Percentiles rank a stretch among this genome's conserved stretches.
Evolutionary conservation across 228 moss, liverwort and hornwort species (phyloP).

Genomic region (Sphagnum magellanicum): DNA sequence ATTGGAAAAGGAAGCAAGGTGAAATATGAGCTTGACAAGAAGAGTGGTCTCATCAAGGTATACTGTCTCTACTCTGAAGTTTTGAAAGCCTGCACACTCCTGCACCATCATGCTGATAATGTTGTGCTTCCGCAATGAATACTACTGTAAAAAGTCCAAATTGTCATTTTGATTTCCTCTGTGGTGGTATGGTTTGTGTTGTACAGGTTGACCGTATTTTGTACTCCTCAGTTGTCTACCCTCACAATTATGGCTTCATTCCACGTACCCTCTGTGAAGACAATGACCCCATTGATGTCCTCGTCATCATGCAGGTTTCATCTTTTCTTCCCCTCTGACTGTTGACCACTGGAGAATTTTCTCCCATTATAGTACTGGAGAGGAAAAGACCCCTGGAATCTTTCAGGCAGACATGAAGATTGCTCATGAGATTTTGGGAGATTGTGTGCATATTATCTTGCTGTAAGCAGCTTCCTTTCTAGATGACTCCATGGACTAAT

Average conservation of each 20-base stretch:
- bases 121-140: neutral
- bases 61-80: neutral
- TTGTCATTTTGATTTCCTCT: neutral
- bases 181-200: neutral
- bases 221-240: slow-evolving; percentile 92
- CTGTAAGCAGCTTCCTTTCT: no score
- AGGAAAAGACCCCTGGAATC: no score
- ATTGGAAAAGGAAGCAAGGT: slow-evolving; percentile 27
- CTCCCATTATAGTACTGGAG: no score
- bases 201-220: slow-evolving; percentile 54
- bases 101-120: neutral
- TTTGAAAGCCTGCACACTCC: neutral
- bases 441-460: no score
- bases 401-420: no score
- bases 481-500: no score
- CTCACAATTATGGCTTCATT: slow-evolving; percentile 95
- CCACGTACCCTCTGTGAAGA: slow-evolving; percentile 94
- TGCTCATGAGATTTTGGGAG: no score
- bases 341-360: neutral
- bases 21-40: slow-evolving; percentile 31
- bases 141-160: neutral
- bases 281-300: slow-evolving; percentile 84
- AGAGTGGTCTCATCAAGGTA: slow-evolving; percentile 29
- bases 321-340: neutral
- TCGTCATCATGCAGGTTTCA: slow-evolving; percentile 81